Conservation (phyloP, 495 filamentous ascomycete genomes). For the Penicillium paxilli region DNA sequence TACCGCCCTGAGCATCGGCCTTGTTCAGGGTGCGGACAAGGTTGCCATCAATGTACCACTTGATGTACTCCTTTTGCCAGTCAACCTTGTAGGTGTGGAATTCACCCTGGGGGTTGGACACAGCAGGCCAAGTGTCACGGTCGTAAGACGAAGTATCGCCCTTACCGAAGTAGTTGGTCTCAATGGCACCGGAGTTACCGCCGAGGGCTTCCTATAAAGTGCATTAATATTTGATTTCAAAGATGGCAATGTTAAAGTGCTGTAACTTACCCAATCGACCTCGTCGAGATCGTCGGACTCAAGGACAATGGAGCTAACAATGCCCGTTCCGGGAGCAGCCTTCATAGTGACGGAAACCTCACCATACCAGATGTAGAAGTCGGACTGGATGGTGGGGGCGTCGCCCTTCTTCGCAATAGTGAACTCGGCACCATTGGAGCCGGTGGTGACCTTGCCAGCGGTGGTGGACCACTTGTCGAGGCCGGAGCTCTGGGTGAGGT, state of each 20-base stretch:
- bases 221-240: slow-evolving; percentile 1
- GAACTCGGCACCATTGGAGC: slow-evolving; percentile 63
- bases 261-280: slow-evolving; percentile 75
- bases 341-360: slow-evolving; percentile 70
- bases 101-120: slow-evolving; percentile 61
- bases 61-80: slow-evolving; percentile 72
- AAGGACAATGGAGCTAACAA: slow-evolving; percentile 79
- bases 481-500: slow-evolving; percentile 5
- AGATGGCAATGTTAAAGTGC: no score
- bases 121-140: slow-evolving; percentile 59
- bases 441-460: slow-evolving; percentile 51
- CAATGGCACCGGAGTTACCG: slow-evolving; percentile 62
- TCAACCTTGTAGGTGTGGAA: slow-evolving; percentile 85
- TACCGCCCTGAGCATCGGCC: slow-evolving; percentile 59
- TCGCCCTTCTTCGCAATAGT: slow-evolving; percentile 69
- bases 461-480: slow-evolving; percentile 57
- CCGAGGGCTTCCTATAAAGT: slow-evolving; percentile 51
- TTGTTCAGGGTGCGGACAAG: slow-evolving; percentile 67
- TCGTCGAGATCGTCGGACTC: slow-evolving; percentile 94
- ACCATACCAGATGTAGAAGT: slow-evolving; percentile 80
- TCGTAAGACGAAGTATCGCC: slow-evolving; percentile 78
- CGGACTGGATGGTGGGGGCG: slow-evolving; percentile 70
- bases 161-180: slow-evolving; percentile 96
- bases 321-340: slow-evolving; percentile 68
- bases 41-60: slow-evolving; percentile 77